A percentile compares a stretch with the other conserved stretches of the same genome.
Conservation (phyloP, 768 basidiomycete species). For the Boletus pseudo-olivaceus region DNA sequence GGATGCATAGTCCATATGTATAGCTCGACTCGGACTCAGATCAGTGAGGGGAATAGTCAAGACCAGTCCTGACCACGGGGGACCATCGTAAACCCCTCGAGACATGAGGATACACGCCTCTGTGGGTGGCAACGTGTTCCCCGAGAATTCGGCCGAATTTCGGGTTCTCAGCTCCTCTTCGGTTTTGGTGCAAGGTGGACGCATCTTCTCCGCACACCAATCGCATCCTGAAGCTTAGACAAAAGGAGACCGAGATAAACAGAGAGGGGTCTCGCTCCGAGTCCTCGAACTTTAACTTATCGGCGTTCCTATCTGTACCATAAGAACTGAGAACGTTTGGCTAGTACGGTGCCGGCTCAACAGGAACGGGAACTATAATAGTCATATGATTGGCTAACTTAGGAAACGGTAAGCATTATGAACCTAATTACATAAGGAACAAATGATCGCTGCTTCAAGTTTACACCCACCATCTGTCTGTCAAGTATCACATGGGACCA, state of each 20-base stretch:
- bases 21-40: background rate
- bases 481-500: constrained; percentile 32
- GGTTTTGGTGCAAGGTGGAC: background rate
- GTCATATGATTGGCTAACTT: no score
- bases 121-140: background rate
- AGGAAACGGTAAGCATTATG: no score
- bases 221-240: background rate
- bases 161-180: background rate
- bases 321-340: background rate
- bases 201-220: background rate
- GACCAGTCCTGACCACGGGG: background rate
- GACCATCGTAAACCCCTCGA: background rate
- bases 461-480: background rate
- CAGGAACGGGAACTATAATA: no score
- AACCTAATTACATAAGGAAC: background rate
- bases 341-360: background rate
- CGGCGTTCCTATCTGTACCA: background rate
- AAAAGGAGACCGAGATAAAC: background rate
- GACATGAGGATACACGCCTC: background rate
- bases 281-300: background rate
- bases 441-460: no score
- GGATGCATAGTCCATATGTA: background rate
- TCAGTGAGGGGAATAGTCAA: background rate
- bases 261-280: background rate
- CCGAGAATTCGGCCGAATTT: background rate